A percentile compares a stretch with the other conserved stretches of the same genome.
These are phyloP conservation scores for Porpolomopsis calyptriformis DNA, from an alignment of 768 basidiomycete genomes.

Conservation along the genomic window DNA sequence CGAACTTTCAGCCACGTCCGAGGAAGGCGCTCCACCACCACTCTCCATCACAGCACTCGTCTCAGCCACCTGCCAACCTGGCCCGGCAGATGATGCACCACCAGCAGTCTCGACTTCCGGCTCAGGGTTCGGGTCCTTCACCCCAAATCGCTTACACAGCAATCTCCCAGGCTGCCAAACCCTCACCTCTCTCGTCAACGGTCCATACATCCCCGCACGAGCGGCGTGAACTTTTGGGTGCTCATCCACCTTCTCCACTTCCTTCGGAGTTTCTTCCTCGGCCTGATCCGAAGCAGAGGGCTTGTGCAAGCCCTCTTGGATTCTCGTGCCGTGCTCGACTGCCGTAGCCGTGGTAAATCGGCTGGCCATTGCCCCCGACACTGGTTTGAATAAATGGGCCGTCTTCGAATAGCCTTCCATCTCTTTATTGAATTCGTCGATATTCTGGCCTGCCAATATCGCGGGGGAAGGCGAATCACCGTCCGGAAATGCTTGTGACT, in stretches of 20 bases:
- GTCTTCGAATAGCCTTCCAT: constrained; percentile 79
- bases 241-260: constrained; percentile 40
- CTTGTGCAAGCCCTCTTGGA: constrained; percentile 58
- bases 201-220: constrained; percentile 80
- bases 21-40: constrained; percentile 10
- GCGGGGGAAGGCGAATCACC: constrained; percentile 38
- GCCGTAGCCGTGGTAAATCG: constrained; percentile 80
- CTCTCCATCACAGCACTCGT: no score
- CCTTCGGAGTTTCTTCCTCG: constrained; percentile 24
- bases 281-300: constrained; percentile 38
- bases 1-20: constrained; percentile 9
- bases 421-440: constrained; percentile 71
- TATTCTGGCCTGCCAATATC: constrained; percentile 45
- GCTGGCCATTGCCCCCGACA: constrained; percentile 85
- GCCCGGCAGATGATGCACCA: no score
- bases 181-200: constrained; percentile 64
- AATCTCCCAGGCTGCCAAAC: constrained; percentile 77
- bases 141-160: constrained; percentile 88
- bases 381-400: constrained; percentile 84
- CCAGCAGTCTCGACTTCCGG: constrained; percentile 30
- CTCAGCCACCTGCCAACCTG: no score
- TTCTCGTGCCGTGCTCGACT: constrained; percentile 53
- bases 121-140: constrained; percentile 68
- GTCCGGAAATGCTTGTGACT: constrained; percentile 49
- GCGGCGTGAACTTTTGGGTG: constrained; percentile 78